Evolutionary conservation across 371 early-diverging fungal genomes (phyloP).

Genomic region (Mortierella sp.): DNA sequence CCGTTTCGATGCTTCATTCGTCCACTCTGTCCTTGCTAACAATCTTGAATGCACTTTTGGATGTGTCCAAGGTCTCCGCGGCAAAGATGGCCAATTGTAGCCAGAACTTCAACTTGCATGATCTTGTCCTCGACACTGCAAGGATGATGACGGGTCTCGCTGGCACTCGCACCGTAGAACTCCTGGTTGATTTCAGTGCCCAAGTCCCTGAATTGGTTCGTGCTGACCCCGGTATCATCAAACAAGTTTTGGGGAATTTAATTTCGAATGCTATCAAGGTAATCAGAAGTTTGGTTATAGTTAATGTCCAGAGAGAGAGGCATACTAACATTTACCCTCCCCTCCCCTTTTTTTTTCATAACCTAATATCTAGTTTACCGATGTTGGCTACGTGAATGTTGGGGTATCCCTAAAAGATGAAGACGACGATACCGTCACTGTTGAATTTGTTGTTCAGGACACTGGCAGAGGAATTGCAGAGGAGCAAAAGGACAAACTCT

Average conservation of each 20-base stretch:
- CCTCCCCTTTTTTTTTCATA: neutral
- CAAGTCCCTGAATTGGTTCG: slow-evolving; percentile 56
- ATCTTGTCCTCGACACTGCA: slow-evolving; percentile 55
- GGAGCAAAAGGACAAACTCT: slow-evolving; percentile 64
- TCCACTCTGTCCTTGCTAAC: slow-evolving; percentile 56
- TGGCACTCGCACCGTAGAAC: slow-evolving; percentile 56
- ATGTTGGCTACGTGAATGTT: slow-evolving; percentile 50
- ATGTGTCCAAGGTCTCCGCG: slow-evolving; percentile 60
- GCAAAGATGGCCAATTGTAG: slow-evolving; percentile 55
- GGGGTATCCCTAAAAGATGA: slow-evolving; percentile 54
- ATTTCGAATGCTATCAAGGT: slow-evolving; percentile 61
- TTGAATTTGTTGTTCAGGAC: slow-evolving; percentile 66
- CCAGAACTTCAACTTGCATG: slow-evolving; percentile 59
- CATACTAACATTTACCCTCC: too few relatives aligned
- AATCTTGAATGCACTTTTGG: slow-evolving; percentile 58
- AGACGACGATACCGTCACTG: slow-evolving; percentile 50
- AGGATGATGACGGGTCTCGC: slow-evolving; percentile 59
- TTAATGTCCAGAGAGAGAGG: neutral
- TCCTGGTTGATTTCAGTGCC: slow-evolving; percentile 57
- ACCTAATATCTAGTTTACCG: slow-evolving; percentile 30
- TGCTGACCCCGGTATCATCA: slow-evolving; percentile 56
- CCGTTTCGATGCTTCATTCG: slow-evolving; percentile 56
- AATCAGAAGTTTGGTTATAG: neutral
- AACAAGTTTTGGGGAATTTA: slow-evolving; percentile 56
- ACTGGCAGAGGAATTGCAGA: slow-evolving; percentile 72